A percentile compares a stretch with the other conserved stretches of the same genome.
Evolutionary conservation across 345 rosid genomes (phyloP).

Genomic region (Pugionium cornutum): DNA sequence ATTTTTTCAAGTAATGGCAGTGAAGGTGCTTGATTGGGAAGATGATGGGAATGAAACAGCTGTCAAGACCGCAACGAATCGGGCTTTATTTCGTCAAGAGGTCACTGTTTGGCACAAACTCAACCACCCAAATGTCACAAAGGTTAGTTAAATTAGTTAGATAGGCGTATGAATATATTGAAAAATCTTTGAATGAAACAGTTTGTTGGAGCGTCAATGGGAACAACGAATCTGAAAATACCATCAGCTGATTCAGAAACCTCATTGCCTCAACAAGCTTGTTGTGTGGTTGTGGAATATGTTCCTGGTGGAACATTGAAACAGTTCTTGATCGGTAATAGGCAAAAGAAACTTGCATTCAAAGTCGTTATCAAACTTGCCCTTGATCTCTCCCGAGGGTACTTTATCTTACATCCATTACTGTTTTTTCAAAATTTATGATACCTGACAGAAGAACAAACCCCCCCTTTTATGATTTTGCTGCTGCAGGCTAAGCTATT

Average conservation of each 20-base stretch:
- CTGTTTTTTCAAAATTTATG: not conserved
- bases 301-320: conserved; percentile 84
- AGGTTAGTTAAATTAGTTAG: conserved; percentile 45
- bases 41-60: conserved; percentile 63
- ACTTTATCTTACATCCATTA: conserved; percentile 9
- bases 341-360: conserved; percentile 71
- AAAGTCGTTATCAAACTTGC: conserved; percentile 81
- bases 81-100: conserved; percentile 81
- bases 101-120: conserved; percentile 99
- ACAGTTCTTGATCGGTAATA: conserved; percentile 68
- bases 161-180: not conserved
- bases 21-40: conserved; percentile 92
- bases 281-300: conserved; percentile 91
- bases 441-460: not conserved
- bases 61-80: conserved; percentile 64
- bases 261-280: conserved; percentile 65
- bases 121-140: conserved; percentile 86
- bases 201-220: conserved; percentile 97
- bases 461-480: not conserved
- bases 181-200: conserved; percentile 31
- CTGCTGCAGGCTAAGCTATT: conserved; percentile 75
- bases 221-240: conserved; percentile 80
- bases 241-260: conserved; percentile 47
- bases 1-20: conserved; percentile 40
- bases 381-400: conserved; percentile 91